Evolutionary conservation across 2,329 filamentous ascomycete genomes (phyloP).

Genomic region (Parascedosporium putredinis): DNA sequence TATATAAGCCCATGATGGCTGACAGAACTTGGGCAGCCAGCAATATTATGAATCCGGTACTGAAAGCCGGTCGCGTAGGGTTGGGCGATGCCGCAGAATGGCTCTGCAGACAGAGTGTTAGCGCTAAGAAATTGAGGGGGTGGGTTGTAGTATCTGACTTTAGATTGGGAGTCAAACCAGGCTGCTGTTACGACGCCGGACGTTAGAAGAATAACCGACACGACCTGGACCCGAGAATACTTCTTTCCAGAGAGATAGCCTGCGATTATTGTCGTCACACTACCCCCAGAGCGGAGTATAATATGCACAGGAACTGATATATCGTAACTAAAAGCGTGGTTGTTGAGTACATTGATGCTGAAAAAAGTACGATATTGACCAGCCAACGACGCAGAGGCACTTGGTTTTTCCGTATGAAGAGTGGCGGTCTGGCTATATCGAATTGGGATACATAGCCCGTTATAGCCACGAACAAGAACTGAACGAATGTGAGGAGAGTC

Average conservation of each 20-base stretch:
- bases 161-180: constrained; percentile 77
- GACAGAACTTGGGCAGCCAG: constrained; percentile 83
- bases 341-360: constrained; percentile 89
- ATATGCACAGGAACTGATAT: constrained; percentile 97
- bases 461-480: constrained; percentile 73
- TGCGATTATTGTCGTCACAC: constrained; percentile 90
- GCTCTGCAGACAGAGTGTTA: constrained; percentile 8
- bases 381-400: constrained; percentile 81
- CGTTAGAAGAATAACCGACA: constrained; percentile 75
- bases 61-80: constrained; percentile 20
- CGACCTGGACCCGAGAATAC: constrained; percentile 70
- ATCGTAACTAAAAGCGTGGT: constrained; percentile 93
- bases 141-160: no score
- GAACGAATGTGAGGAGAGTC: constrained; percentile 78
- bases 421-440: constrained; percentile 53
- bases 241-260: constrained; percentile 77
- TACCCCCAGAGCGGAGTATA: constrained; percentile 87
- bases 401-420: constrained; percentile 65
- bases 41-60: constrained; percentile 67
- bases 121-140: not conserved
- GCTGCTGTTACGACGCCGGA: constrained; percentile 79
- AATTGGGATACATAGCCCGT: constrained; percentile 69
- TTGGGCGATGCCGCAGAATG: constrained; percentile 6
- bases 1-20: constrained; percentile 90
- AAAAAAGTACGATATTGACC: constrained; percentile 88